These are phyloP conservation scores for Eimeria praecox DNA, from an alignment of 169 alveolate genomes.

Conservation along the genomic window DNA sequence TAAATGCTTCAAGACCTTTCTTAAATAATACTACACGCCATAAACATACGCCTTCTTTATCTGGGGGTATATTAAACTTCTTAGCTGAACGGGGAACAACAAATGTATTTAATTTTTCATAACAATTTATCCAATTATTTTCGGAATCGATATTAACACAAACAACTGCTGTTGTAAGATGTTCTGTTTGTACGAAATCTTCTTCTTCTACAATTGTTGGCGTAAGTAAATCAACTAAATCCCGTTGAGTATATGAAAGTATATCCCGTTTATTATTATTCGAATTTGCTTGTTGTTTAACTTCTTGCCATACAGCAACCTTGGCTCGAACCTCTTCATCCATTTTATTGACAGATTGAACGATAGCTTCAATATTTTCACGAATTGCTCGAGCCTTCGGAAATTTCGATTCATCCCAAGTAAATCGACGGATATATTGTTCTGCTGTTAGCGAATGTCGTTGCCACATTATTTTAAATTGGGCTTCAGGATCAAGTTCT, in stretches of 20 bases:
- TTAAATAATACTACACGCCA: slow-evolving; percentile 88
- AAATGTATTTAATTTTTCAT: slow-evolving; percentile 85
- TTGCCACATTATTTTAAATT: slow-evolving; percentile 76
- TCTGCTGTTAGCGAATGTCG: slow-evolving; percentile 82
- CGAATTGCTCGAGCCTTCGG: slow-evolving; percentile 89
- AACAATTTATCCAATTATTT: slow-evolving; percentile 79
- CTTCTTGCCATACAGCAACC: slow-evolving; percentile 85
- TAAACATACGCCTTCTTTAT: slow-evolving; percentile 89
- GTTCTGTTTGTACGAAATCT: slow-evolving; percentile 87
- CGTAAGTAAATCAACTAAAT: slow-evolving; percentile 87
- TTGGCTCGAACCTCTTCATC: slow-evolving; percentile 88
- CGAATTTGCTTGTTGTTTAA: slow-evolving; percentile 80
- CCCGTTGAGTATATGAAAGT: slow-evolving; percentile 80
- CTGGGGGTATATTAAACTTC: slow-evolving; percentile 79
- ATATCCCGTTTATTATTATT: not conserved
- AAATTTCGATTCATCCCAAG: slow-evolving; percentile 92
- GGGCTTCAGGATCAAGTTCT: slow-evolving; percentile 84
- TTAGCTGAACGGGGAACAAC: slow-evolving; percentile 91
- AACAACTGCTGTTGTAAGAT: slow-evolving; percentile 88
- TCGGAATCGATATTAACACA: slow-evolving; percentile 87
- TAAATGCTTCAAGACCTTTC: slow-evolving; percentile 84
- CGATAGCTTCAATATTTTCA: slow-evolving; percentile 85
- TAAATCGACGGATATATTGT: slow-evolving; percentile 87
- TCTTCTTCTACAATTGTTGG: slow-evolving; percentile 85
- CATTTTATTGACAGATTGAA: slow-evolving; percentile 87